Percentiles rank a stretch among this genome's conserved stretches.
These are phyloP conservation scores for Lavandula angustifolia DNA, from an alignment of 257 asterid genomes.

Conservation along the genomic window DNA sequence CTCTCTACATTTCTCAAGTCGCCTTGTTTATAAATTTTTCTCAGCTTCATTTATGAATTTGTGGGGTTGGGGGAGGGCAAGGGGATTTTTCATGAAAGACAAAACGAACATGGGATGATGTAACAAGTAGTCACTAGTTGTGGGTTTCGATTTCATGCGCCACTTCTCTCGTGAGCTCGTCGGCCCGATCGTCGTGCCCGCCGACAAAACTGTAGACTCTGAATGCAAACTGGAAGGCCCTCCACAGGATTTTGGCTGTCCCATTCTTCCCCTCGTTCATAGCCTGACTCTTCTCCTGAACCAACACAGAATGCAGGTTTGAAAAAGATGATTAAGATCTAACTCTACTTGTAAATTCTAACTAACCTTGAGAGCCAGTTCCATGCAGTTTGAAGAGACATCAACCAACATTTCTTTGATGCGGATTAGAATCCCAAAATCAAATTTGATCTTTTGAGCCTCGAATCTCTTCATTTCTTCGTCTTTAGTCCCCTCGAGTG, in stretches of 20 bases:
- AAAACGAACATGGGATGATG: slow-evolving; percentile 16
- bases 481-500: slow-evolving; percentile 74
- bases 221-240: slow-evolving; percentile 86
- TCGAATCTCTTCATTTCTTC: slow-evolving; percentile 72
- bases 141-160: slow-evolving; percentile 74
- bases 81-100: slow-evolving; percentile 16
- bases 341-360: too few relatives aligned
- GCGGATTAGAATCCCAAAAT: slow-evolving; percentile 67
- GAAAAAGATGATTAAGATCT: too few relatives aligned
- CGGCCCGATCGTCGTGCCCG: slow-evolving; percentile 92
- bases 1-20: slow-evolving; percentile 18
- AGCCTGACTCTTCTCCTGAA: slow-evolving; percentile 61
- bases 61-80: neutral
- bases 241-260: slow-evolving; percentile 71
- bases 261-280: slow-evolving; percentile 43
- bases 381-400: slow-evolving; percentile 85
- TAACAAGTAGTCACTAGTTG: slow-evolving; percentile 29
- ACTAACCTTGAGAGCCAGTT: slow-evolving; percentile 79
- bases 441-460: slow-evolving; percentile 74
- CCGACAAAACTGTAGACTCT: slow-evolving; percentile 84
- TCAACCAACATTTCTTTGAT: slow-evolving; percentile 84
- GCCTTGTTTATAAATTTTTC: slow-evolving; percentile 1
- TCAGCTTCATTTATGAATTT: neutral
- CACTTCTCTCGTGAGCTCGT: slow-evolving; percentile 67
- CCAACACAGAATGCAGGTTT: too few relatives aligned